These are phyloP conservation scores for Astrothelium subdiscretum DNA, from an alignment of 495 filamentous ascomycete genomes.

Conservation along the genomic window DNA sequence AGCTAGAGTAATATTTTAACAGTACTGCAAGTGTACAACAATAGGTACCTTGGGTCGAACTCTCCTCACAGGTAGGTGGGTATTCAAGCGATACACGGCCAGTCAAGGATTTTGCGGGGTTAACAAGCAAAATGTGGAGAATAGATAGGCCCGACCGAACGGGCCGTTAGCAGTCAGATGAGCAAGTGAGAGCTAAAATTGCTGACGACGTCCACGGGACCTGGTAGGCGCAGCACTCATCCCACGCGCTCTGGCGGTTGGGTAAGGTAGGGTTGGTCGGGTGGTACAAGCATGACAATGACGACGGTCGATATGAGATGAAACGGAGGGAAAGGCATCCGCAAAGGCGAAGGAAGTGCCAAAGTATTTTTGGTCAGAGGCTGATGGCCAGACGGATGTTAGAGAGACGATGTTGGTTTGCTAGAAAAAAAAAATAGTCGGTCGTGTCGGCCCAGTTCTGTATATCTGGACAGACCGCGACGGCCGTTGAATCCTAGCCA, in stretches of 20 bases:
- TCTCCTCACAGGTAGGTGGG: too few relatives aligned
- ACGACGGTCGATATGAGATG: neutral
- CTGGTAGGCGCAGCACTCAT: neutral
- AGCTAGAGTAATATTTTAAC: too few relatives aligned
- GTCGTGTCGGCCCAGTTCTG: neutral
- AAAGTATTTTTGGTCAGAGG: neutral
- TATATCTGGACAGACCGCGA: too few relatives aligned
- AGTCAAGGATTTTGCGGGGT: too few relatives aligned
- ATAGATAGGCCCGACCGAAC: too few relatives aligned
- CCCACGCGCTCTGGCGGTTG: neutral
- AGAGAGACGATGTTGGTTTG: neutral
- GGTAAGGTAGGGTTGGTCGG: neutral
- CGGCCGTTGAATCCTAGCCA: neutral
- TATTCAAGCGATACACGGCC: too few relatives aligned
- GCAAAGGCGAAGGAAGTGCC: neutral
- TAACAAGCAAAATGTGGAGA: too few relatives aligned
- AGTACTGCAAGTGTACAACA: too few relatives aligned
- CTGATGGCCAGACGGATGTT: neutral
- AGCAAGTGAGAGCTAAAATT: neutral
- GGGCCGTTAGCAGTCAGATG: too few relatives aligned
- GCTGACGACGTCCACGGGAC: neutral
- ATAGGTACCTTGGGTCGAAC: too few relatives aligned
- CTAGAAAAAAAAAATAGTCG: neutral
- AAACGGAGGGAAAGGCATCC: neutral
- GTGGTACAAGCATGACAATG: neutral